Percentiles rank a stretch among this genome's conserved stretches.
Evolutionary conservation across 2,329 filamentous ascomycete species (phyloP).

Genomic region (Claviceps sp.): DNA sequence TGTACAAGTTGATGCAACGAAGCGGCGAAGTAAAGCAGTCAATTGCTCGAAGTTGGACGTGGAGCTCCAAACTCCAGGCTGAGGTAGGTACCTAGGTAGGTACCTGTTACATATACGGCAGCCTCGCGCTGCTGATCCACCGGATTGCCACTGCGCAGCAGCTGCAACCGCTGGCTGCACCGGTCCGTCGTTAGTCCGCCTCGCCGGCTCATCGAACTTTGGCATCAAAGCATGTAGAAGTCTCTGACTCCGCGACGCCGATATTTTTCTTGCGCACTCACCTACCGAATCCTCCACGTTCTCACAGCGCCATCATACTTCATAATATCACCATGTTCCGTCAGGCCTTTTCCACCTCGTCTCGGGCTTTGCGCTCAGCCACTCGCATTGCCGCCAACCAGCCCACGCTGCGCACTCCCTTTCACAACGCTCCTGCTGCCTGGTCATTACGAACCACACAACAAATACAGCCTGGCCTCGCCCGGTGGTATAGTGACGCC

Average conservation of each 20-base stretch:
- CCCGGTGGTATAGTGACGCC: slow-evolving; percentile 37
- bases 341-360: slow-evolving; percentile 29
- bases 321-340: slow-evolving; percentile 27
- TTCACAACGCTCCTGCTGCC: slow-evolving; percentile 22
- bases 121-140: neutral
- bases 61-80: too few species aligned
- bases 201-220: neutral
- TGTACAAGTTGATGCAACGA: neutral
- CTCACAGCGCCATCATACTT: slow-evolving; percentile 4
- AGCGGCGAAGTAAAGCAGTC: neutral
- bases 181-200: slow-evolving; percentile 20
- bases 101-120: too few species aligned
- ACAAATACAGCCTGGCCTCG: slow-evolving; percentile 17
- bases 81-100: too few species aligned
- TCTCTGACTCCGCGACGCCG: slow-evolving; percentile 11
- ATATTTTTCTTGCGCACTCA: neutral
- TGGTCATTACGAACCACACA: slow-evolving; percentile 20
- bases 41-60: neutral
- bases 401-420: slow-evolving; percentile 24
- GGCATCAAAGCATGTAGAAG: slow-evolving; percentile 12
- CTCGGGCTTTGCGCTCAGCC: slow-evolving; percentile 29
- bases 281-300: slow-evolving; percentile 7
- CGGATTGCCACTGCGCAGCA: slow-evolving; percentile 20
- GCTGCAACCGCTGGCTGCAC: neutral
- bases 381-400: slow-evolving; percentile 22